These are phyloP conservation scores for Coniochaeta ligniaria DNA, from an alignment of 2,329 filamentous ascomycete species.

Conservation along the genomic window DNA sequence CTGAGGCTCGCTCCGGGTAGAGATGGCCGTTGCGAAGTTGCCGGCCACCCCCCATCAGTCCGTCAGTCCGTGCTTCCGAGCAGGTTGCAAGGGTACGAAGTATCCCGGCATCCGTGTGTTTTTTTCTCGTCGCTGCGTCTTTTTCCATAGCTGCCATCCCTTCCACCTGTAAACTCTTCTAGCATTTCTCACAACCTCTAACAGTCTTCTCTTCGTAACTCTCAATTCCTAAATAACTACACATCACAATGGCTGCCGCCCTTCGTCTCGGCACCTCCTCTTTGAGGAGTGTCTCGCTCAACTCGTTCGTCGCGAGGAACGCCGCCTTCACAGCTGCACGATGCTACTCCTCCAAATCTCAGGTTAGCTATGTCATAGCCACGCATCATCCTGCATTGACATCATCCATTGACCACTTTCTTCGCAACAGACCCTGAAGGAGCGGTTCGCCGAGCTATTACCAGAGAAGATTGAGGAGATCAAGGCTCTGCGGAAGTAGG, in stretches of 20 bases:
- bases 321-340: constrained; percentile 76
- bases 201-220: constrained; percentile 12
- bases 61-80: neutral
- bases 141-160: constrained; percentile 19
- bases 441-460: constrained; percentile 93
- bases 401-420: constrained; percentile 15
- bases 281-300: constrained; percentile 71
- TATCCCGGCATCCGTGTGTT: neutral
- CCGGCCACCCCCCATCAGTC: neutral
- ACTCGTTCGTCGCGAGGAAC: constrained; percentile 60
- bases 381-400: neutral
- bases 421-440: constrained; percentile 75
- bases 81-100: neutral
- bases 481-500: constrained; percentile 95
- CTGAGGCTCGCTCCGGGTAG: neutral
- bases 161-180: constrained; percentile 2
- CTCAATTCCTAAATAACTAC: constrained; percentile 21
- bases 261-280: constrained; percentile 68
- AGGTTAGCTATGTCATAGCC: constrained; percentile 49
- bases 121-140: constrained; percentile 20
- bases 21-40: neutral
- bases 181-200: neutral
- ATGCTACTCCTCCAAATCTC: constrained; percentile 88
- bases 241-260: constrained; percentile 68
- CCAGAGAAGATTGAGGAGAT: constrained; percentile 98